phyloP scores from a whole-genome alignment of 179 eudicot genomes.

The Beta lomatogona region DNA sequence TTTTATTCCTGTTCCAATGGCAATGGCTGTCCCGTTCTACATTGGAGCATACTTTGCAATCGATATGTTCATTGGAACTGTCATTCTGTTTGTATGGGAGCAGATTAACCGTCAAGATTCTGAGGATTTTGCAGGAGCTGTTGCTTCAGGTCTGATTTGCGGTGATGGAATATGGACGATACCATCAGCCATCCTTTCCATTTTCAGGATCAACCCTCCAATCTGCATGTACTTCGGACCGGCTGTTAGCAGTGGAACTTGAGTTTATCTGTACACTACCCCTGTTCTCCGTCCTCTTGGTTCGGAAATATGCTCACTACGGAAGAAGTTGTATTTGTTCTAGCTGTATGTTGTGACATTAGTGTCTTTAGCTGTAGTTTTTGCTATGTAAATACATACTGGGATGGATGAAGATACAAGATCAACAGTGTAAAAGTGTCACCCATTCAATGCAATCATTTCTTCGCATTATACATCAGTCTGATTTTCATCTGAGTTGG shows the following conservation, averaged over 20 bases:
- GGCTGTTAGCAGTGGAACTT: slow-evolving; percentile 38
- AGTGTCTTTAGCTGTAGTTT: neutral
- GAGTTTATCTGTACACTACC: neutral
- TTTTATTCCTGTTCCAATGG: slow-evolving; percentile 93
- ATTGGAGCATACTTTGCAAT: slow-evolving; percentile 98
- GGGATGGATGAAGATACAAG: neutral
- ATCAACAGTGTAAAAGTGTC: neutral
- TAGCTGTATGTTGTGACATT: neutral
- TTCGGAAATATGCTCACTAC: neutral
- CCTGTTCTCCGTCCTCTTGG: neutral
- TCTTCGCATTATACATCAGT: neutral
- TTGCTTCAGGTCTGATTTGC: slow-evolving; percentile 94
- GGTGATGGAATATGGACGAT: slow-evolving; percentile 98
- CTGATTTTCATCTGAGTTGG: neutral
- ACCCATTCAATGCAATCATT: neutral
- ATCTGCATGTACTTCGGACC: slow-evolving; percentile 98
- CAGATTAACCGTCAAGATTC: slow-evolving; percentile 60
- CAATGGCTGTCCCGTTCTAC: slow-evolving; percentile 97
- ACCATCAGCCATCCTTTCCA: slow-evolving; percentile 87
- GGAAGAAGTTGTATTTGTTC: neutral
- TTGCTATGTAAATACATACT: slow-evolving; percentile 7
- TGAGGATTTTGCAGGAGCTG: slow-evolving; percentile 89
- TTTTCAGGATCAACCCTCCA: slow-evolving; percentile 82
- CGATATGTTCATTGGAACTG: slow-evolving; percentile 96
- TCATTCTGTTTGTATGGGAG: slow-evolving; percentile 85